Base-by-base conservation (phyloP, 495 filamentous ascomycete species). In the Physcia stellaris region DNA sequence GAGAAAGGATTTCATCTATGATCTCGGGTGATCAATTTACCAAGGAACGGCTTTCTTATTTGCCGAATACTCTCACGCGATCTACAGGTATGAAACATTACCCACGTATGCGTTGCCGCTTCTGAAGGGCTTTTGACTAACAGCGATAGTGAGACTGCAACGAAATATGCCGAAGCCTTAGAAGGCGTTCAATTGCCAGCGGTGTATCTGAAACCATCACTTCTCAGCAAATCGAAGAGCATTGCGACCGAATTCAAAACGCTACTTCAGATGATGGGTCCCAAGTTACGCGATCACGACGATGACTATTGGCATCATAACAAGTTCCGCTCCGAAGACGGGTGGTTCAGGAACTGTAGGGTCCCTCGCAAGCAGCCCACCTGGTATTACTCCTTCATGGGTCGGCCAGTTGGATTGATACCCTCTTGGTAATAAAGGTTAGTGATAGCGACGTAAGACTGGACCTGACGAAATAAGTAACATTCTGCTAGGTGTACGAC, bases 1-100 rank as follows among this genome's bases (percentile, higher is more conserved):
- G 29, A 34, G 12, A 34, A 41, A 26, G 3, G 4, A 4, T 46
- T 42, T 27, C 22, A 10, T 2, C 13, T 49, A 6, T 49, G 47
- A 42, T 42, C 47, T 1, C 21, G 39, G 12, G 16, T 37, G 13
- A 42, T 35, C 11, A 16, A 39, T 3, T 22, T 42, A 13, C 23
- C 26, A 7, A 42, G 45, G 19, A 36, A 38, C n/a, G 22, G 37
- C n/a, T 2, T 20, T 2, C 19, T 49, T 12, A 19, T 49, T 20
- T 33, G 46, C 28, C 13, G 17, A 3, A 17, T 39, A 0, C 21
- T 49, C 3, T 4, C 9, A 6, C 9, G 26, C 1, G 41, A 49
- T 13, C 7, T 35, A 28, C 1, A 4, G 4, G 34, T 49, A 3
- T 49, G 47, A 42, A 41, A 38, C 4, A 24, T 39, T 18, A 6